Evolutionary conservation across 495 filamentous ascomycete genomes (phyloP).

Genomic region (Daldinia concentrica): DNA sequence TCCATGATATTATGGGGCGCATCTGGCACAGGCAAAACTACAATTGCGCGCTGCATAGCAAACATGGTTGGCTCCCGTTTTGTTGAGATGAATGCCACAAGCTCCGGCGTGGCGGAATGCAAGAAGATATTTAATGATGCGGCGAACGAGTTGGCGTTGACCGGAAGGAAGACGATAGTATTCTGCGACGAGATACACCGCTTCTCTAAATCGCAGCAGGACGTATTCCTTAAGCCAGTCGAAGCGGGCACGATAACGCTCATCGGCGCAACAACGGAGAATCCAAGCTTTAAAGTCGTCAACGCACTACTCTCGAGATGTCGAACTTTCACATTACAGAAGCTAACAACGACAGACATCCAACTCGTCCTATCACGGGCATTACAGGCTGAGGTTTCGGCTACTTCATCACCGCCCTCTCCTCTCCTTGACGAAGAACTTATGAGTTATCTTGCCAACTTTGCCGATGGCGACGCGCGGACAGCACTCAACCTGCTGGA

Average conservation of each 20-base stretch:
- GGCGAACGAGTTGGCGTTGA: conserved; percentile 79
- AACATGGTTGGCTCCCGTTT: conserved; percentile 81
- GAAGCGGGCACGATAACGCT: conserved; percentile 90
- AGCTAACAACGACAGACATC: conserved; percentile 76
- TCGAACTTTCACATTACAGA: conserved; percentile 84
- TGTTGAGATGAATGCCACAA: conserved; percentile 96
- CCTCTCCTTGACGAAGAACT: conserved; percentile 79
- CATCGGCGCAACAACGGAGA: conserved; percentile 96
- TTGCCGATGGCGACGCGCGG: conserved; percentile 90
- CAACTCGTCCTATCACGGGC: conserved; percentile 77
- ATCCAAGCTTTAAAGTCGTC: conserved; percentile 94
- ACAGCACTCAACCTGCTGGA: conserved; percentile 94
- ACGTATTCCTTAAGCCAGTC: conserved; percentile 93
- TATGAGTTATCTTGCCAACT: conserved; percentile 80
- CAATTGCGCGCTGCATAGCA: conserved; percentile 94
- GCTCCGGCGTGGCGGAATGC: conserved; percentile 86
- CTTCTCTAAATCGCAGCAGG: conserved; percentile 92
- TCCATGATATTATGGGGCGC: conserved; percentile 96
- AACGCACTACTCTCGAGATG: conserved; percentile 88
- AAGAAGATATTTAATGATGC: conserved; percentile 94
- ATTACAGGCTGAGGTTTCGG: conserved; percentile 63
- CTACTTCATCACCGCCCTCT: conserved; percentile 48
- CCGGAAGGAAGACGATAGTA: conserved; percentile 90
- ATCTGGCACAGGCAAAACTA: conserved; percentile 95
- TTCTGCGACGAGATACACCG: conserved; percentile 98